These are phyloP conservation scores for Colletotrichum tanaceti DNA, from an alignment of 2,329 filamentous ascomycete genomes.

Conservation along the genomic window DNA sequence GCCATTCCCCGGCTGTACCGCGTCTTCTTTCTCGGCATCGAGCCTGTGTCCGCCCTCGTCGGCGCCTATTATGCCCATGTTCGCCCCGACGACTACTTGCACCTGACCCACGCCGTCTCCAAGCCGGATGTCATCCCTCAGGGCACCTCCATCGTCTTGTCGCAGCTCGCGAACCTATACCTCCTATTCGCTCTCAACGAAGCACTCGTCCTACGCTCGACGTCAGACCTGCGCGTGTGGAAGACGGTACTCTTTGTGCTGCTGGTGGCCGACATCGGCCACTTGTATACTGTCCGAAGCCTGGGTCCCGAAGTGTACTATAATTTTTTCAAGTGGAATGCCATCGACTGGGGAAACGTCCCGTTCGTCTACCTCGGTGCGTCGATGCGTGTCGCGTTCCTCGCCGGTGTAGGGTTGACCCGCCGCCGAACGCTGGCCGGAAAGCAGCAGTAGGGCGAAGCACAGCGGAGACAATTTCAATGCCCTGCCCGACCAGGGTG, in stretches of 20 bases:
- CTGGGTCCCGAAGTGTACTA: conserved; percentile 74
- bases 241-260: conserved; percentile 72
- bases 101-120: conserved; percentile 69
- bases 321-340: conserved; percentile 71
- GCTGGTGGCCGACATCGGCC: conserved; percentile 80
- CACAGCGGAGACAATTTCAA: conserved; percentile 5
- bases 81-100: conserved; percentile 68
- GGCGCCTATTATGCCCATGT: conserved; percentile 66
- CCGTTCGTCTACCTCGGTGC: conserved; percentile 77
- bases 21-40: conserved; percentile 80
- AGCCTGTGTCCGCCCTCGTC: conserved; percentile 66
- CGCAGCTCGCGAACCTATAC: conserved; percentile 83
- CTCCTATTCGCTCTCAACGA: conserved; percentile 82
- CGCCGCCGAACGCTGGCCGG: conserved; percentile 25
- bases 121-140: conserved; percentile 63
- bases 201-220: conserved; percentile 77
- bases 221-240: conserved; percentile 77
- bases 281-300: conserved; percentile 73
- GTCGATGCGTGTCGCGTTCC: conserved; percentile 67
- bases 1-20: conserved; percentile 72
- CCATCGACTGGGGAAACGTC: conserved; percentile 75
- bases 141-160: conserved; percentile 74
- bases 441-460: conserved; percentile 37
- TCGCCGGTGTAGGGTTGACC: conserved; percentile 66
- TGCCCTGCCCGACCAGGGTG: background rate